Conservation (phyloP, 331 rosid species). For the Quercus phellos region DNA sequence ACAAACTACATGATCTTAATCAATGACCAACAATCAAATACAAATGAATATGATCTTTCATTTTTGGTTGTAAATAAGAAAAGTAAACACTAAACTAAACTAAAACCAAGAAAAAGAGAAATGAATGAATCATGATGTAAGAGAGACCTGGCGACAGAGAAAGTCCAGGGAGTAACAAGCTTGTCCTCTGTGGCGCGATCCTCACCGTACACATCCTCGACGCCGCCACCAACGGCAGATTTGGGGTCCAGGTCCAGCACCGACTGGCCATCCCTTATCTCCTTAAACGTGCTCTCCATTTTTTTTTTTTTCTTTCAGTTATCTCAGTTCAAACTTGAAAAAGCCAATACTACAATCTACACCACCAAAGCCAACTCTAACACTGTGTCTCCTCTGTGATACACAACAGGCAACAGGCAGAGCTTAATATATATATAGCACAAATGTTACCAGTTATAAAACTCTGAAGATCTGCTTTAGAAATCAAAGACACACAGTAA, state of each 20-base stretch:
- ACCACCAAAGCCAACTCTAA: not conserved
- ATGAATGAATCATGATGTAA: not conserved
- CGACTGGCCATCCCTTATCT: constrained; percentile 51
- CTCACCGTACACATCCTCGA: constrained; percentile 84
- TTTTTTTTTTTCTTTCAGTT: not conserved
- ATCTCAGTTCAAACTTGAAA: too few relatives aligned
- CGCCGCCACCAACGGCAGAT: constrained; percentile 71
- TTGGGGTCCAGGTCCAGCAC: constrained; percentile 76
- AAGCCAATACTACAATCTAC: too few relatives aligned
- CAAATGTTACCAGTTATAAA: not conserved
- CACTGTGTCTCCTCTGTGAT: not conserved
- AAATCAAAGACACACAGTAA: not conserved
- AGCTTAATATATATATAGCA: not conserved
- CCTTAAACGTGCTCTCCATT: constrained; percentile 65
- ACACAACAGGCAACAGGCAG: not conserved
- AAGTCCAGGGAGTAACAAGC: constrained; percentile 90
- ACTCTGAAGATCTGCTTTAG: not conserved
- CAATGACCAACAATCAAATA: too few relatives aligned
- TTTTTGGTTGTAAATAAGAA: too few relatives aligned
- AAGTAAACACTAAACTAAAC: not conserved
- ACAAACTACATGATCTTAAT: not conserved
- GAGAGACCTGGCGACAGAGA: constrained; percentile 82
- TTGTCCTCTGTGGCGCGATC: constrained; percentile 85
- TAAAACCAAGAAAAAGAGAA: not conserved
- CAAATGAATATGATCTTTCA: too few relatives aligned